Conservation (phyloP, 2,329 filamentous ascomycete genomes). For the Fusarium cyanostomum region DNA sequence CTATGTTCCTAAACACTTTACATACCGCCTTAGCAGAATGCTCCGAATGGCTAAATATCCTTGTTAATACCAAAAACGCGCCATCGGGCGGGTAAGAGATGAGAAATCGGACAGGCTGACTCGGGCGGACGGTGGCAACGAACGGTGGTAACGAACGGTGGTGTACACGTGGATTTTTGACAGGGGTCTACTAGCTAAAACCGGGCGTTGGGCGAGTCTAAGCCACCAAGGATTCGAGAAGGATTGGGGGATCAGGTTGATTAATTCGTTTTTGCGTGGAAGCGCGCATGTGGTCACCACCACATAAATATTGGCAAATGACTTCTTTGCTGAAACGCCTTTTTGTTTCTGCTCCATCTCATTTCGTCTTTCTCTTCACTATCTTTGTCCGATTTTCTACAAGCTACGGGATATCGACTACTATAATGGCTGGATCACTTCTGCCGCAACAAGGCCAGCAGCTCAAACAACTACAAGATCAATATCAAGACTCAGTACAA, state of each 20-base stretch:
- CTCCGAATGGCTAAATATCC: too few relatives aligned
- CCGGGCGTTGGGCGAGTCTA: too few relatives aligned
- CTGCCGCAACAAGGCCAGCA: not conserved
- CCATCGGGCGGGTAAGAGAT: too few relatives aligned
- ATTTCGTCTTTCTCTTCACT: not conserved
- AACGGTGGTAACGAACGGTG: not conserved
- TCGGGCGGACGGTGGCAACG: too few relatives aligned
- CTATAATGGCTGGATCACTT: slow-evolving; percentile 3
- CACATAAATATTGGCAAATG: not conserved
- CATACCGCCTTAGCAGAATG: too few relatives aligned
- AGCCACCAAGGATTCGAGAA: slow-evolving; percentile 3
- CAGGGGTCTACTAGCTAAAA: too few relatives aligned
- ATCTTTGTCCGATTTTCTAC: not conserved
- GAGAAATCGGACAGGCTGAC: too few relatives aligned
- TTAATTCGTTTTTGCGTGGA: too few relatives aligned
- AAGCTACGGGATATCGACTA: not conserved
- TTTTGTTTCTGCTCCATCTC: not conserved
- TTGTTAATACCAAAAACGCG: too few relatives aligned
- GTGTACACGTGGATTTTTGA: slow-evolving; percentile 7
- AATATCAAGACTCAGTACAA: not conserved
- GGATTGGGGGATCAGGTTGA: not conserved
- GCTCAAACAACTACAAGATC: too few relatives aligned
- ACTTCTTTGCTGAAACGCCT: not conserved
- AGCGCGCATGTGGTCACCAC: not conserved
- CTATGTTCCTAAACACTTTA: too few relatives aligned